A percentile compares a stretch with the other conserved stretches of the same genome.
phyloP scores from a whole-genome alignment of 208 protist species.

The Trypanosoma avium region DNA sequence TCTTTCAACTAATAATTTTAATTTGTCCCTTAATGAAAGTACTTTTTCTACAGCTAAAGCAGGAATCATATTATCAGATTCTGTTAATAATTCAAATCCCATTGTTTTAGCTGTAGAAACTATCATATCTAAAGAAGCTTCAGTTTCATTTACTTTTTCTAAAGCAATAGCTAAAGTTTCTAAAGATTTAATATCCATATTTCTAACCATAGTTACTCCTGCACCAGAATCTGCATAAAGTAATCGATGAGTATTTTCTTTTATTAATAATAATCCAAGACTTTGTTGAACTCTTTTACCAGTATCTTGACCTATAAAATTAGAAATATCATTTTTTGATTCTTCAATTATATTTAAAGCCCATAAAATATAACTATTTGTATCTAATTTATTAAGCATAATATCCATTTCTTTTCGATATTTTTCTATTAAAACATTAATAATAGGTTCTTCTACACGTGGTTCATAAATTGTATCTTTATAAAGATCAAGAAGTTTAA shows the following conservation, averaged over 20 bases:
- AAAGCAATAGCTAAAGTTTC: conserved; percentile 7
- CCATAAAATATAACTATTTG: conserved; percentile 32
- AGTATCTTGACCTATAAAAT: conserved; percentile 21
- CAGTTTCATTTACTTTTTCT: conserved; percentile 17
- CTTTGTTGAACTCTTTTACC: conserved; percentile 13
- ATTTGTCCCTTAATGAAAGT: conserved; percentile 10
- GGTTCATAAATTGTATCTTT: conserved; percentile 19
- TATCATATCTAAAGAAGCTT: conserved; percentile 20
- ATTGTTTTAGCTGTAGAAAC: conserved; percentile 13
- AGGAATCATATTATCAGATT: neutral
- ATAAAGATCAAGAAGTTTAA: conserved; percentile 14
- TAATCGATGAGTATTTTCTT: conserved; percentile 26
- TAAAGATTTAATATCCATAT: conserved; percentile 15
- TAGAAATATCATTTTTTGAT: conserved; percentile 18
- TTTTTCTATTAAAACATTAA: conserved; percentile 11
- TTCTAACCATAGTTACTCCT: conserved; percentile 18
- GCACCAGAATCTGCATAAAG: conserved; percentile 25
- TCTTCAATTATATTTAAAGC: conserved; percentile 15
- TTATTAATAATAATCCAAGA: conserved; percentile 26
- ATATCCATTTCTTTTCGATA: conserved; percentile 23
- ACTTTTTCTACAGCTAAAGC: conserved; percentile 17
- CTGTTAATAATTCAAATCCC: conserved; percentile 16
- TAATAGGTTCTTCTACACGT: conserved; percentile 19
- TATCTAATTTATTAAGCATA: neutral
- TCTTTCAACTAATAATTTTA: conserved; percentile 12